phyloP scores from a whole-genome alignment of 1,139 yeast species.

The Candida labiduridarum region DNA sequence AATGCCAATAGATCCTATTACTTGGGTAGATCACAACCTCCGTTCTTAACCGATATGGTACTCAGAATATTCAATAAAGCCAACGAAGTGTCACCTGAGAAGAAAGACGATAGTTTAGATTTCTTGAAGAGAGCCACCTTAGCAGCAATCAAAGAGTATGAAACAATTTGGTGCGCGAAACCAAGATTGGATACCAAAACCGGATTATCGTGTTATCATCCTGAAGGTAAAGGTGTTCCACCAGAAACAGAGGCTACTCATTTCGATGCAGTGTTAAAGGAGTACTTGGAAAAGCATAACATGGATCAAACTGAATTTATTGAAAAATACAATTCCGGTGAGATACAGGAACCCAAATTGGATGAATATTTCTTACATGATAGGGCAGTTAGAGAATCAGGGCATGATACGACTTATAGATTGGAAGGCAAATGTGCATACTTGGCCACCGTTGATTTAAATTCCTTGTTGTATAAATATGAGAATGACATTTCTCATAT shows the following conservation, averaged over 20 bases:
- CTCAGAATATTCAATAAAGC: conserved; percentile 67
- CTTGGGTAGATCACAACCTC: conserved; percentile 93
- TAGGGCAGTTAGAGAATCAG: conserved; percentile 94
- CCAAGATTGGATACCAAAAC: conserved; percentile 80
- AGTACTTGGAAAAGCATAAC: conserved; percentile 66
- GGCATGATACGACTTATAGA: conserved; percentile 93
- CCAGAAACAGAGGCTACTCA: conserved; percentile 96
- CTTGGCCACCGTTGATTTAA: conserved; percentile 88
- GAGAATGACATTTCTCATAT: conserved; percentile 80
- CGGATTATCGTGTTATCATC: conserved; percentile 88
- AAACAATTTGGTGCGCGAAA: conserved; percentile 71
- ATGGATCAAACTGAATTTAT: conserved; percentile 71
- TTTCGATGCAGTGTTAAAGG: conserved; percentile 70
- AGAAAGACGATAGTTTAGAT: conserved; percentile 45
- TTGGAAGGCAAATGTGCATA: conserved; percentile 88
- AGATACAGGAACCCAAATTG: conserved; percentile 70
- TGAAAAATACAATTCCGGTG: conserved; percentile 65
- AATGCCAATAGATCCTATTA: conserved; percentile 95
- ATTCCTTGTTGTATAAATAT: conserved; percentile 84
- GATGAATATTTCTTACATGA: conserved; percentile 92
- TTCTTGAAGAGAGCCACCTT: conserved; percentile 64
- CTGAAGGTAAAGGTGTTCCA: conserved; percentile 88
- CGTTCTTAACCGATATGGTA: conserved; percentile 95
- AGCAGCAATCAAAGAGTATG: conserved; percentile 88
- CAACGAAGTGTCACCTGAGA: conserved; percentile 42